These are phyloP conservation scores for Eucalyptus pauciflora DNA, from an alignment of 345 rosid genomes.

Conservation along the genomic window DNA sequence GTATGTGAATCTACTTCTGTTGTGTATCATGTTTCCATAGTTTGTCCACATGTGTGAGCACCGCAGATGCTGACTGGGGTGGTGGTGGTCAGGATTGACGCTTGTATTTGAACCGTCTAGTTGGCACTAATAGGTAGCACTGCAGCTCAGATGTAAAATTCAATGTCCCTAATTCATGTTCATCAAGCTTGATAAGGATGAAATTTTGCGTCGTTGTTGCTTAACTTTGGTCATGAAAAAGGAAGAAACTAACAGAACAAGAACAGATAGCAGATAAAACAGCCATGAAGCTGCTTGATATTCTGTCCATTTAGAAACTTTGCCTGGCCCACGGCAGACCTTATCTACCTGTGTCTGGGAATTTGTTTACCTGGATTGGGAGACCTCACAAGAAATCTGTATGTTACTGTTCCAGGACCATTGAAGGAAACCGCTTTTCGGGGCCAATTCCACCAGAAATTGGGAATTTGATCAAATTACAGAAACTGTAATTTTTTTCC, in stretches of 20 bases:
- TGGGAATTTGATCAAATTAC: slow-evolving; percentile 38
- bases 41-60: not conserved
- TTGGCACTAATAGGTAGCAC: not conserved
- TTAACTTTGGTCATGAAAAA: not conserved
- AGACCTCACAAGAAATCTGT: not conserved
- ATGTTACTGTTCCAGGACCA: slow-evolving; percentile 34
- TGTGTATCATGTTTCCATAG: not conserved
- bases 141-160: not conserved
- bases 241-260: not conserved
- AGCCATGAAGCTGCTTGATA: not conserved
- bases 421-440: slow-evolving; percentile 69
- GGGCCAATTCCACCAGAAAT: slow-evolving; percentile 73
- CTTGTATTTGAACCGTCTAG: not conserved
- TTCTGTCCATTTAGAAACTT: not conserved
- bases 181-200: not conserved
- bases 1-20: slow-evolving; percentile 27
- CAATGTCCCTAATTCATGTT: not conserved
- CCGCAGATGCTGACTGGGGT: not conserved
- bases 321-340: not conserved
- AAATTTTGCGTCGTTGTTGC: not conserved
- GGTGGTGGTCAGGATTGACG: not conserved
- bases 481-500: slow-evolving; percentile 43
- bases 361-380: not conserved
- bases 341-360: not conserved
- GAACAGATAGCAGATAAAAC: not conserved